Conservation (phyloP, 345 rosid genomes). For the Luvunga scandens region DNA sequence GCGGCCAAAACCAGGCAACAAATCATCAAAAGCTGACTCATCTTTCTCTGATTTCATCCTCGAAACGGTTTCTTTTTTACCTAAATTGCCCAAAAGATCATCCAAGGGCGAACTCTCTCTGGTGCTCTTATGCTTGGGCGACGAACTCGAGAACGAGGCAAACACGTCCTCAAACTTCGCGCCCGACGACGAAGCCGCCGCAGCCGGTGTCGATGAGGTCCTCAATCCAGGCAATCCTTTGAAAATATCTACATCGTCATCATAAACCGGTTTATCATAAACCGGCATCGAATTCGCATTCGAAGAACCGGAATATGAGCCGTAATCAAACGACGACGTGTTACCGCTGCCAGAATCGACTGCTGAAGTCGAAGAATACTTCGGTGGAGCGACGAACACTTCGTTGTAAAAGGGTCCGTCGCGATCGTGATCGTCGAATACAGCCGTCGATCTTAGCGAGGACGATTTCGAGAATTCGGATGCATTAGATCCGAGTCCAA, state of each 20-base stretch:
- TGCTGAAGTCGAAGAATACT: conserved; percentile 35
- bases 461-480: conserved; percentile 30
- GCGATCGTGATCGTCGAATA: conserved; percentile 46
- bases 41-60: conserved; percentile 28
- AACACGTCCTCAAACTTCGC: conserved; percentile 44
- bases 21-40: conserved; percentile 56
- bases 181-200: conserved; percentile 17
- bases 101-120: conserved; percentile 41
- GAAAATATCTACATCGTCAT: conserved; percentile 51
- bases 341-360: conserved; percentile 31
- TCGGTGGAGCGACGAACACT: conserved; percentile 53
- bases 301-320: conserved; percentile 33
- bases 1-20: conserved; percentile 72
- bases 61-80: conserved; percentile 34
- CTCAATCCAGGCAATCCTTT: conserved; percentile 65
- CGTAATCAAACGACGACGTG: conserved; percentile 45
- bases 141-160: conserved; percentile 34
- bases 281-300: conserved; percentile 45
- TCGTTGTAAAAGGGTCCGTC: conserved; percentile 37
- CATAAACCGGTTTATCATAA: conserved; percentile 69
- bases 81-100: conserved; percentile 53
- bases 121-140: conserved; percentile 15
- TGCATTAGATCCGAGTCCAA: conserved; percentile 26
- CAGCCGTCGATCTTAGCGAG: conserved; percentile 26
- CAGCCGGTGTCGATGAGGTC: conserved; percentile 27